Evolutionary conservation across 257 asterid genomes (phyloP).

Genomic region (Fraxinus excelsior): DNA sequence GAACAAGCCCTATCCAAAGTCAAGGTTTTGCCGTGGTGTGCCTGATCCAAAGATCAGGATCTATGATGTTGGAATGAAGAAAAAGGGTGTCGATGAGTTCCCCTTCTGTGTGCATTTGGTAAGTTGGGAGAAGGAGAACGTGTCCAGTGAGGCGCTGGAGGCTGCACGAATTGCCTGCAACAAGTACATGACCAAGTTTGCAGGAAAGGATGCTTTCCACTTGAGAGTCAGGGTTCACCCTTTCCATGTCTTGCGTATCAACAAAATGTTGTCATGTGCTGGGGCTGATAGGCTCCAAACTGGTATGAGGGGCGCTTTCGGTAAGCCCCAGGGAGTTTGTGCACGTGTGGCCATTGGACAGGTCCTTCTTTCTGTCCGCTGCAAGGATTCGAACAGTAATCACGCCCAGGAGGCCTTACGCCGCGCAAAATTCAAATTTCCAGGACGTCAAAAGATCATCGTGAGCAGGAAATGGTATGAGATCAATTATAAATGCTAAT

Average conservation of each 20-base stretch:
- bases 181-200: conserved; percentile 43
- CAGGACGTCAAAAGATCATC: conserved; percentile 43
- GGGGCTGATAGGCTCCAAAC: conserved; percentile 53
- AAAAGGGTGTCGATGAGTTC: conserved; percentile 43
- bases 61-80: conserved; percentile 48
- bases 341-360: conserved; percentile 46
- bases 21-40: conserved; percentile 39
- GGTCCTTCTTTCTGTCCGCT: conserved; percentile 40
- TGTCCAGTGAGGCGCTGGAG: conserved; percentile 42
- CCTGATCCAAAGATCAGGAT: conserved; percentile 48
- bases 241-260: conserved; percentile 42
- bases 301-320: conserved; percentile 46
- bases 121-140: conserved; percentile 48
- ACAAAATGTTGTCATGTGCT: conserved; percentile 48
- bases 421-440: conserved; percentile 49
- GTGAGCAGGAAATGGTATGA: conserved; percentile 48
- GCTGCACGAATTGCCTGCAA: conserved; percentile 48
- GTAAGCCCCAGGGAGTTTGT: conserved; percentile 41
- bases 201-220: conserved; percentile 49
- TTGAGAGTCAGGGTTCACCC: conserved; percentile 50
- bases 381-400: conserved; percentile 37
- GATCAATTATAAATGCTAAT: not conserved
- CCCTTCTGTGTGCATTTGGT: conserved; percentile 46
- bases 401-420: conserved; percentile 47
- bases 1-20: conserved; percentile 44